Evolutionary conservation across 2,329 filamentous ascomycete species (phyloP).

Genomic region (Didymosphaeria variabile): DNA sequence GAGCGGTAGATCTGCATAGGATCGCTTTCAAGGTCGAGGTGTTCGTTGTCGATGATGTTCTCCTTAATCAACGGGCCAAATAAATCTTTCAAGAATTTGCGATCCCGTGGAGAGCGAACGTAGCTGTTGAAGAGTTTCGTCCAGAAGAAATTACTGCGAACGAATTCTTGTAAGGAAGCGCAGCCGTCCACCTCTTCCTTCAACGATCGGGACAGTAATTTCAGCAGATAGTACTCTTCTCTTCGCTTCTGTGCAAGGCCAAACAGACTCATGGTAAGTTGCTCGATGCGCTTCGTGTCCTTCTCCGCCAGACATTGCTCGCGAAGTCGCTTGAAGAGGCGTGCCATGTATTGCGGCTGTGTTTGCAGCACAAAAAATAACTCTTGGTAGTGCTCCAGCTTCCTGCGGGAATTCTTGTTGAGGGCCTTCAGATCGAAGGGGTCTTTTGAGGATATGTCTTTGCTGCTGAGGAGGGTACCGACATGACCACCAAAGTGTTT

Average conservation of each 20-base stretch:
- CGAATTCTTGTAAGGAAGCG: slow-evolving; percentile 79
- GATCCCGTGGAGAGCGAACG: slow-evolving; percentile 86
- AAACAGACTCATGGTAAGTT: slow-evolving; percentile 94
- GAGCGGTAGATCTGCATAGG: slow-evolving; percentile 97
- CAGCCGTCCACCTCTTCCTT: slow-evolving; percentile 85
- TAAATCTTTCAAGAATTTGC: slow-evolving; percentile 89
- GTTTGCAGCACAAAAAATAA: slow-evolving; percentile 98
- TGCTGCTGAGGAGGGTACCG: slow-evolving; percentile 84
- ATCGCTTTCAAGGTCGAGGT: slow-evolving; percentile 92
- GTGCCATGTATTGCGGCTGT: slow-evolving; percentile 91
- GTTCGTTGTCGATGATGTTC: slow-evolving; percentile 91
- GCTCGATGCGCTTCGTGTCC: slow-evolving; percentile 90
- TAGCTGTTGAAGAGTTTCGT: slow-evolving; percentile 86
- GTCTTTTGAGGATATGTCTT: slow-evolving; percentile 86
- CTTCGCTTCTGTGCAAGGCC: slow-evolving; percentile 96
- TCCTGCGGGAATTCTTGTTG: slow-evolving; percentile 95
- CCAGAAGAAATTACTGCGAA: slow-evolving; percentile 94
- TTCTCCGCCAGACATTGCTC: slow-evolving; percentile 88
- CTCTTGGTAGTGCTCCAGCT: slow-evolving; percentile 96
- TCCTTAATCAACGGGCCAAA: slow-evolving; percentile 86
- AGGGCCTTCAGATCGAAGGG: slow-evolving; percentile 96
- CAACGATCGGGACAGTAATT: slow-evolving; percentile 82
- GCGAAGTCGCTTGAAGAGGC: slow-evolving; percentile 83
- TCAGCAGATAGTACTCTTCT: slow-evolving; percentile 96
- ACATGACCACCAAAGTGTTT: slow-evolving; percentile 93